These are phyloP conservation scores for Stenocarpella maydis DNA, from an alignment of 2,329 filamentous ascomycete species.

Conservation along the genomic window DNA sequence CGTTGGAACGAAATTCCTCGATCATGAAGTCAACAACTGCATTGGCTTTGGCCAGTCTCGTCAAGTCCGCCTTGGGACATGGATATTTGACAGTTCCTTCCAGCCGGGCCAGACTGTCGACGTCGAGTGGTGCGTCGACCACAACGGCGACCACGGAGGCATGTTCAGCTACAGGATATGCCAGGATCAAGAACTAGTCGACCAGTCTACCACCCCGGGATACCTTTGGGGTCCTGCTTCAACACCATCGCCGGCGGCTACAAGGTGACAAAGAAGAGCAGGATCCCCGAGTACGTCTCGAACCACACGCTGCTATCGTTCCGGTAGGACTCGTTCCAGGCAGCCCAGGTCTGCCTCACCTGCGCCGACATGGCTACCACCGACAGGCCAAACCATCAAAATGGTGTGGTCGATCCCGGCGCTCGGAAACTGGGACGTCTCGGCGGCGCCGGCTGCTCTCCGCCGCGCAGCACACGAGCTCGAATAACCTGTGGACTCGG, in stretches of 20 bases:
- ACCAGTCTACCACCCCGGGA: conserved; percentile 54
- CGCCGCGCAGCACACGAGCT: conserved; percentile 61
- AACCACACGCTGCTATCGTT: conserved; percentile 61
- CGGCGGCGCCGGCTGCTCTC: conserved; percentile 57
- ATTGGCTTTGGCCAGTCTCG: conserved; percentile 7
- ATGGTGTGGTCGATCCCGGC: conserved; percentile 51
- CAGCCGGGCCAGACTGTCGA: conserved; percentile 56
- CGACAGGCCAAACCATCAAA: conserved; percentile 57
- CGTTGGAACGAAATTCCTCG: neutral
- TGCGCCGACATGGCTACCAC: conserved; percentile 61
- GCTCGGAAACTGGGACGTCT: conserved; percentile 61
- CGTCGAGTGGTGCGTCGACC: conserved; percentile 63
- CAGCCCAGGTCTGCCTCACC: conserved; percentile 60
- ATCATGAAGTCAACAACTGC: neutral
- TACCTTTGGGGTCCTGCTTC: conserved; percentile 54
- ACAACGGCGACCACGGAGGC: conserved; percentile 65
- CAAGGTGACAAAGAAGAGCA: conserved; percentile 60
- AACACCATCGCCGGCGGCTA: conserved; percentile 63
- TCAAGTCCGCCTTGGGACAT: conserved; percentile 45
- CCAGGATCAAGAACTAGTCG: conserved; percentile 58
- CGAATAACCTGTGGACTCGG: conserved; percentile 62
- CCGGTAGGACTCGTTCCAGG: conserved; percentile 65
- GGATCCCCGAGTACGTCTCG: conserved; percentile 56
- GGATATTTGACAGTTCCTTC: conserved; percentile 54
- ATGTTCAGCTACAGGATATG: conserved; percentile 65